Evolutionary conservation across 225 moss, liverwort and hornwort genomes (phyloP).

Genomic region (Marchantia paleacea): DNA sequence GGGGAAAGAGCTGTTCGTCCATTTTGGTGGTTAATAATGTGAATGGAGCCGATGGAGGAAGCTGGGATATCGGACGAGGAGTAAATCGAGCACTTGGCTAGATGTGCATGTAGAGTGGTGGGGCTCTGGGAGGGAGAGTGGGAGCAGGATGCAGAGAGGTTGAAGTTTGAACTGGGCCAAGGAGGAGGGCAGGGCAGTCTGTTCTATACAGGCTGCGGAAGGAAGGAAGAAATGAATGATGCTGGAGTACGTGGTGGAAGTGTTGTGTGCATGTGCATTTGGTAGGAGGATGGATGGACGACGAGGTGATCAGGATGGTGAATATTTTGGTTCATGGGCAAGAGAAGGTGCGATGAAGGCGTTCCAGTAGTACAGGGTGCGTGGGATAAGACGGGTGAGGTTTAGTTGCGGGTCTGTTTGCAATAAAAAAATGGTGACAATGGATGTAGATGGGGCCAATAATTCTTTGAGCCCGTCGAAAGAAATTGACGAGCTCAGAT

Average conservation of each 20-base stretch:
- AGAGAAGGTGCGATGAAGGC: neutral
- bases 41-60: neutral
- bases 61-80: neutral
- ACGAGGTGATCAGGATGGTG: conserved; percentile 2
- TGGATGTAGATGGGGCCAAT: conserved; percentile 52
- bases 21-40: neutral
- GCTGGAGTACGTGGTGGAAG: neutral
- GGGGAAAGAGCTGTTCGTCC: neutral
- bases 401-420: neutral
- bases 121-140: neutral
- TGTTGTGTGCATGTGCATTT: neutral
- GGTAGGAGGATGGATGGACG: neutral
- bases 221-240: neutral
- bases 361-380: neutral
- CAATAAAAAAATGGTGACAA: conserved; percentile 36
- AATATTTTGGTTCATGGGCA: neutral
- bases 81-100: neutral
- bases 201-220: neutral
- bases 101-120: neutral
- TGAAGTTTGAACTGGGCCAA: neutral
- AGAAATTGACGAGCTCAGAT: conserved; percentile 49
- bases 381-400: neutral
- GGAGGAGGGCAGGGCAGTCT: neutral
- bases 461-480: conserved; percentile 12
- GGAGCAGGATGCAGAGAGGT: neutral